Percentiles rank a stretch among this genome's conserved stretches.
These are phyloP conservation scores for Cenchrus fungigraminus DNA, from an alignment of 176 grass and related monocot genomes.

Conservation along the genomic window DNA sequence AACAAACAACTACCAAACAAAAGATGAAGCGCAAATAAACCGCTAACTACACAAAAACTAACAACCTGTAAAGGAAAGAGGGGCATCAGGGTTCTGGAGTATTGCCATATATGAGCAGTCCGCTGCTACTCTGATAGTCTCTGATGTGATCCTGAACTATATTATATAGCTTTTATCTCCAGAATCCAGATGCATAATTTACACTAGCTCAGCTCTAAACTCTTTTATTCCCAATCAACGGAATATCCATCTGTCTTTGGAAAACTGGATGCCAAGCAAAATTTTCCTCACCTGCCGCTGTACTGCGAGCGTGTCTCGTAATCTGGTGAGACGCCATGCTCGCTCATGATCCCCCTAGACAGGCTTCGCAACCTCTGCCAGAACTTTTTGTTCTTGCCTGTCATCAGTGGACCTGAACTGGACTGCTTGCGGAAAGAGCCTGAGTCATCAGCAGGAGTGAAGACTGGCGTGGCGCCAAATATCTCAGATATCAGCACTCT, in stretches of 20 bases:
- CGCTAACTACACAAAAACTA: slow-evolving; percentile 32
- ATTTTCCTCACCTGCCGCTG: slow-evolving; percentile 44
- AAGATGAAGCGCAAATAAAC: background rate
- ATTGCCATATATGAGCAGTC: background rate
- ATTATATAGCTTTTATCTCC: slow-evolving; percentile 38
- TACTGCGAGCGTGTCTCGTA: slow-evolving; percentile 56
- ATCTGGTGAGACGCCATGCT: slow-evolving; percentile 67
- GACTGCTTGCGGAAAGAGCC: slow-evolving; percentile 72
- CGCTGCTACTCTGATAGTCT: slow-evolving; percentile 5
- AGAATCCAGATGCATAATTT: slow-evolving; percentile 38
- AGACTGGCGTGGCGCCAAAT: slow-evolving; percentile 59
- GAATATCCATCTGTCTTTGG: background rate
- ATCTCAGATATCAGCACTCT: slow-evolving; percentile 81
- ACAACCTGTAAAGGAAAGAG: background rate
- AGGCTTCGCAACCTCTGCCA: slow-evolving; percentile 79
- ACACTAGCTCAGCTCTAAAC: slow-evolving; percentile 27
- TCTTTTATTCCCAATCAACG: slow-evolving; percentile 35
- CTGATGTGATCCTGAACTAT: slow-evolving; percentile 23
- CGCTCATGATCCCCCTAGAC: slow-evolving; percentile 86
- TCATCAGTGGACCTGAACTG: slow-evolving; percentile 75
- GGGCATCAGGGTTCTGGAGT: slow-evolving; percentile 1
- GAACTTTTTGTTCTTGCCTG: slow-evolving; percentile 67
- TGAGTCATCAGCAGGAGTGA: slow-evolving; percentile 55
- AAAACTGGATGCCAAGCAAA: slow-evolving; percentile 8
- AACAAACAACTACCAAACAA: slow-evolving; percentile 44